Evolutionary conservation across 129 eudicot species (phyloP).

Genomic region (Artemisia annua): DNA sequence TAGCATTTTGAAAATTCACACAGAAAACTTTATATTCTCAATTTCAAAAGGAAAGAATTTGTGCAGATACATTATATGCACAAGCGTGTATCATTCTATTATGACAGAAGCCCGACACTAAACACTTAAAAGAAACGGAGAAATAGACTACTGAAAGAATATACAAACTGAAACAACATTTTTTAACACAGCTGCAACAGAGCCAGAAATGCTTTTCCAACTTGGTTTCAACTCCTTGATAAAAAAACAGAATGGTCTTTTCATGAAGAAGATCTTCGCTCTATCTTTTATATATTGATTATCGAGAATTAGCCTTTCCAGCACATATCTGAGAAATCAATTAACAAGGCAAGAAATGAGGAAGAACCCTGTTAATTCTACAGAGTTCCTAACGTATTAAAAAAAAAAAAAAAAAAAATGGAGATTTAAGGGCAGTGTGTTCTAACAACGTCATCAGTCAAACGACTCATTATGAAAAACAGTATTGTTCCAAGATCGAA

Average conservation of each 20-base stretch:
- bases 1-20: neutral
- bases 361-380: neutral
- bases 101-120: no score
- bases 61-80: no score
- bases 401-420: neutral
- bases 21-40: no score
- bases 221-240: conserved; percentile 14
- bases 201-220: conserved; percentile 22
- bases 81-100: no score
- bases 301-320: neutral
- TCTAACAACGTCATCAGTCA: neutral
- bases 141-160: no score
- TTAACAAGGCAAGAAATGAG: neutral
- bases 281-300: neutral
- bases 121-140: no score
- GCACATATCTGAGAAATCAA: conserved; percentile 24
- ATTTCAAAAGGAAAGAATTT: no score
- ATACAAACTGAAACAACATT: conserved; percentile 12
- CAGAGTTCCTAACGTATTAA: neutral
- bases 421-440: neutral
- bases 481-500: neutral
- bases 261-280: conserved; percentile 7
- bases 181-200: conserved; percentile 22
- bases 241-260: conserved; percentile 18
- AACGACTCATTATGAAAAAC: neutral